A percentile compares a stretch with the other conserved stretches of the same genome.
Evolutionary conservation across 192 early-diverging fungal genomes (phyloP).

Genomic region (Ambispora gerdemannii): DNA sequence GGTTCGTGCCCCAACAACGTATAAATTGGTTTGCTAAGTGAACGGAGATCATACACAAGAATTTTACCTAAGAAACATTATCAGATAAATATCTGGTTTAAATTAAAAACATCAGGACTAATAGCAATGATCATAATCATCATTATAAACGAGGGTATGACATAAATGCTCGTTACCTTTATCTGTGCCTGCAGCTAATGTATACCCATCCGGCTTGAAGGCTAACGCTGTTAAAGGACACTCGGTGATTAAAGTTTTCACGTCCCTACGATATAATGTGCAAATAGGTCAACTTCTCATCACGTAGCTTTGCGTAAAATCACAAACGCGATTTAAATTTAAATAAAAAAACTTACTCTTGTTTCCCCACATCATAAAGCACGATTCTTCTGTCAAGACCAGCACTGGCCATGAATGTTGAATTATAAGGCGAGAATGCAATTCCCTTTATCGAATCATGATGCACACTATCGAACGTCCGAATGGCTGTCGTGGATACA

Average conservation of each 20-base stretch:
- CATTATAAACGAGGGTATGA: background rate
- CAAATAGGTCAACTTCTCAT: background rate
- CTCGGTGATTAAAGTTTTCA: conserved; percentile 40
- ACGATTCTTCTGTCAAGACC: conserved; percentile 41
- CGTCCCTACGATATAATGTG: conserved; percentile 19
- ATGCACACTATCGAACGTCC: conserved; percentile 39
- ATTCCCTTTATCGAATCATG: conserved; percentile 38
- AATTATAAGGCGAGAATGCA: conserved; percentile 45
- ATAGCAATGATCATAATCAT: background rate
- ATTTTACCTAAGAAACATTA: conserved; percentile 32
- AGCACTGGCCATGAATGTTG: conserved; percentile 39
- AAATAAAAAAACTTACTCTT: conserved; percentile 21
- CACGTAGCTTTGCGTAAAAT: background rate
- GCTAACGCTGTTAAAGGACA: conserved; percentile 37
- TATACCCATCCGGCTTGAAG: conserved; percentile 43
- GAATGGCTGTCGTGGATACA: conserved; percentile 33
- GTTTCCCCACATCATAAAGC: conserved; percentile 44
- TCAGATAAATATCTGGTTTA: background rate
- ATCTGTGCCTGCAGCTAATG: conserved; percentile 41
- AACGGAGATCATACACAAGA: conserved; percentile 43
- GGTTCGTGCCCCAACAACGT: conserved; percentile 14
- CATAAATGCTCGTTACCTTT: conserved; percentile 38
- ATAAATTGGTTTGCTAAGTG: conserved; percentile 34
- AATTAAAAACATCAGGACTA: background rate
- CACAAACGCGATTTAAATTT: background rate